Conservation (phyloP, 768 basidiomycete species). For the Pleurotus pulmonarius region DNA sequence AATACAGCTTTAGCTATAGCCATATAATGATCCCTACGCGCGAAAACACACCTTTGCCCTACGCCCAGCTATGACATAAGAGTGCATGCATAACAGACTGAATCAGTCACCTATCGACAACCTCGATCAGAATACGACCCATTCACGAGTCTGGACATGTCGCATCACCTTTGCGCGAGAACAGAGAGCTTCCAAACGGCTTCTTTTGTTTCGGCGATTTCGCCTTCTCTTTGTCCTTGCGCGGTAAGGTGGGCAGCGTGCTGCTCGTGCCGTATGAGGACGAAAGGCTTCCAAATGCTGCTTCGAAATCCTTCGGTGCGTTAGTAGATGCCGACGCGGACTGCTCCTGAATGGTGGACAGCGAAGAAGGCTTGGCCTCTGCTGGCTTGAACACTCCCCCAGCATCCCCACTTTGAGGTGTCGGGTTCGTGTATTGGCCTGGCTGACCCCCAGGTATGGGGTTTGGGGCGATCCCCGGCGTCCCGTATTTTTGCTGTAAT, state of each 20-base stretch:
- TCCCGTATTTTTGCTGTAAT: constrained; percentile 1
- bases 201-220: neutral
- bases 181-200: neutral
- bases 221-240: constrained; percentile 2
- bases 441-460: neutral
- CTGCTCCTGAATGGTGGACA: constrained; percentile 3
- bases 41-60: neutral
- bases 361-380: neutral
- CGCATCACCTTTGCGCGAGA: constrained; percentile 2
- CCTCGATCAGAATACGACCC: neutral
- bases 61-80: too few species aligned
- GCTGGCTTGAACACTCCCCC: neutral
- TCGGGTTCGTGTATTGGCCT: neutral
- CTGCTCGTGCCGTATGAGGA: constrained; percentile 1
- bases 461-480: neutral
- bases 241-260: constrained; percentile 1
- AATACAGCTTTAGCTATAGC: too few species aligned
- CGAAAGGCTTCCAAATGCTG: constrained; percentile 7
- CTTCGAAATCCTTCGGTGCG: neutral
- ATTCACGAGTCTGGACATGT: neutral
- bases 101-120: neutral
- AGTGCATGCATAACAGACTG: neutral
- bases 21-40: neutral
- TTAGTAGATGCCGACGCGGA: neutral
- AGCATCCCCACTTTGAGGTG: neutral